Conservation (phyloP, 1,139 yeast species). For the Zhuliangozyma blackwelliae region DNA sequence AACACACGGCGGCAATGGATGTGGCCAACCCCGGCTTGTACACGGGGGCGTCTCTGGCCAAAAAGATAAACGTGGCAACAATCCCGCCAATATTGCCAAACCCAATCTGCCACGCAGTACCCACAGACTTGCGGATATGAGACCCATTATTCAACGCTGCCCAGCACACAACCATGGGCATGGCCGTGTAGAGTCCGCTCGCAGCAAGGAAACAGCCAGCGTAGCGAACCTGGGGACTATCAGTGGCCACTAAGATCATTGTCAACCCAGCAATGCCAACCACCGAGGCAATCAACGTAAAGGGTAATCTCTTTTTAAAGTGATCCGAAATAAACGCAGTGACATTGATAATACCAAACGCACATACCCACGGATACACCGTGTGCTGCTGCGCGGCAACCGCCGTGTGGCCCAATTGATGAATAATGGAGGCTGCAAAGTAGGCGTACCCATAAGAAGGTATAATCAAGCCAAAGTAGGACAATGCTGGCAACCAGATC, state of each 20-base stretch:
- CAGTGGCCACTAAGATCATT: conserved; percentile 39
- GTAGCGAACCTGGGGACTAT: conserved; percentile 45
- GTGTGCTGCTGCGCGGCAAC: conserved; percentile 63
- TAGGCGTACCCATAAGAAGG: conserved; percentile 72
- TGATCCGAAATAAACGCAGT: conserved; percentile 48
- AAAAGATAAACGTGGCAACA: conserved; percentile 61
- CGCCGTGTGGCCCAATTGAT: conserved; percentile 54
- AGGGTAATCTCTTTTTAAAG: conserved; percentile 43
- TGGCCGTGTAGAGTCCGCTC: conserved; percentile 62
- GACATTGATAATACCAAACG: conserved; percentile 53
- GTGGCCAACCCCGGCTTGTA: conserved; percentile 55
- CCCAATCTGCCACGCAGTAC: conserved; percentile 74
- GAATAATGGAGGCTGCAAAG: conserved; percentile 62
- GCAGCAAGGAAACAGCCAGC: conserved; percentile 71
- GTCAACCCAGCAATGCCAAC: conserved; percentile 54
- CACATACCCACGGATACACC: conserved; percentile 68
- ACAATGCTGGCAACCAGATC: conserved; percentile 54
- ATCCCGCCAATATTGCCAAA: conserved; percentile 85
- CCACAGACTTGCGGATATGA: conserved; percentile 65
- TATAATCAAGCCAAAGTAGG: conserved; percentile 59
- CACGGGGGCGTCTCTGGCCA: conserved; percentile 53
- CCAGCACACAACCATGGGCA: conserved; percentile 79
- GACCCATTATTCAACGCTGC: conserved; percentile 63
- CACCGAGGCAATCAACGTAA: conserved; percentile 36
- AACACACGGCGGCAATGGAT: conserved; percentile 48